Base-by-base conservation (phyloP, 805 yeast genomes). In the Starmerella stigmatis region DNA sequence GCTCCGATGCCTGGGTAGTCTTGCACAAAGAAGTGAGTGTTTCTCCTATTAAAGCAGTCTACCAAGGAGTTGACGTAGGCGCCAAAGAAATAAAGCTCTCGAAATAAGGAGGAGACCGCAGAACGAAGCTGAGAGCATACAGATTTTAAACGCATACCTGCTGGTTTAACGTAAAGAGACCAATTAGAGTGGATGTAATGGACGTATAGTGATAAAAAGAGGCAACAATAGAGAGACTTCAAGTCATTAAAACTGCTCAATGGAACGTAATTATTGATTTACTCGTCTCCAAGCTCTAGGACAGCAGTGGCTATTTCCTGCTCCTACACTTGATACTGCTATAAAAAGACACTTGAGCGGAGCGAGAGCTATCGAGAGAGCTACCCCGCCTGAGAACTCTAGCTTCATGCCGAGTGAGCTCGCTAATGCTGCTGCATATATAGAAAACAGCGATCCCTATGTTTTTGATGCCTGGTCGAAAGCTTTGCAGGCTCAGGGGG, bases 1-100 rank as follows among this genome's bases (percentile, higher is more conserved):
- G 76, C 39, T 73, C 75, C 27, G 96, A 86, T 60, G 86, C 83
- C 45, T 72, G 81, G 64, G 79, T 78, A 4, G 69, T 86, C 17
- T 71, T 75, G 47, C 69, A 74, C 41, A 84, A 82, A 36, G 71
- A 72, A 41, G 74, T 81, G 36, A 76, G 53, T 7, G 52, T 56
- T 12, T 48, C 59, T 21, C 58, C 60, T 5, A 41, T 56, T 13
- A 17, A 44, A 3, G 55, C 54, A 4, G 49, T 47, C 2, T 53
- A 48, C 47, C 47, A 53, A 34, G 31, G 39, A 13, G 54, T 50
- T 7, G 43, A 34, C 11, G 47, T 43, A 5, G 42, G 43, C 3
- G 43, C 16, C 12, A 21, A 32, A 20, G 36, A 23, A 12, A 50
- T 54, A 28, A 44, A 46, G 26, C 37, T 54, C 12, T 10, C 8